A percentile compares a stretch with the other conserved stretches of the same genome.
Conservation (phyloP, 768 basidiomycete genomes). For the Gymnopilus junonius region DNA sequence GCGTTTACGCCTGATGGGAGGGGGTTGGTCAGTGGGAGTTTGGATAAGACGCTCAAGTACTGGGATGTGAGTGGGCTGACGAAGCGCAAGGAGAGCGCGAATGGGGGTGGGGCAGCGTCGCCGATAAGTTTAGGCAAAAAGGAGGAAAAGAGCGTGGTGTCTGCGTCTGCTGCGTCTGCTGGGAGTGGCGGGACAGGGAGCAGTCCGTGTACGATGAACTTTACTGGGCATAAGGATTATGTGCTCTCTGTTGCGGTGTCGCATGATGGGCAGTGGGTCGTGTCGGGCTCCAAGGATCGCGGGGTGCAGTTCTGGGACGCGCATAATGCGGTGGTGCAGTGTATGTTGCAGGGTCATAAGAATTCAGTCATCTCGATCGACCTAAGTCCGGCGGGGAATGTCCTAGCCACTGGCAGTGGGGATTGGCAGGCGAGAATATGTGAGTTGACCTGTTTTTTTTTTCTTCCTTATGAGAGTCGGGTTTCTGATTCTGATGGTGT, state of each 20-base stretch:
- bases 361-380: conserved; percentile 60
- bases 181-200: conserved; percentile 11
- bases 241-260: conserved; percentile 73
- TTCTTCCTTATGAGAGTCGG: neutral
- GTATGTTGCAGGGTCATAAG: conserved; percentile 84
- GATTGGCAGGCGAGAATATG: conserved; percentile 62
- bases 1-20: conserved; percentile 94
- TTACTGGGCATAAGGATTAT: conserved; percentile 85
- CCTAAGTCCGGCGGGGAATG: conserved; percentile 47
- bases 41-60: conserved; percentile 87
- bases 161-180: conserved; percentile 1
- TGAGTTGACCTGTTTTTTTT: conserved; percentile 14
- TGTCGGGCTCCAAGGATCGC: conserved; percentile 93
- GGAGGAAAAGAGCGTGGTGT: neutral
- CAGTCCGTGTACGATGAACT: conserved; percentile 71
- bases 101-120: conserved; percentile 26
- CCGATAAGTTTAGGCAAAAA: conserved; percentile 14
- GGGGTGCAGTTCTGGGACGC: conserved; percentile 96
- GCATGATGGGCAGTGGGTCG: conserved; percentile 92
- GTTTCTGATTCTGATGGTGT: neutral
- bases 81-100: conserved; percentile 50
- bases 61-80: conserved; percentile 83
- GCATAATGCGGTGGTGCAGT: conserved; percentile 75
- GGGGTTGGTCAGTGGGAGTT: conserved; percentile 88
- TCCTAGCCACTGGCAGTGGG: conserved; percentile 57